Evolutionary conservation across 2,329 filamentous ascomycete species (phyloP).

Genomic region (Sclerotinia spermophila): DNA sequence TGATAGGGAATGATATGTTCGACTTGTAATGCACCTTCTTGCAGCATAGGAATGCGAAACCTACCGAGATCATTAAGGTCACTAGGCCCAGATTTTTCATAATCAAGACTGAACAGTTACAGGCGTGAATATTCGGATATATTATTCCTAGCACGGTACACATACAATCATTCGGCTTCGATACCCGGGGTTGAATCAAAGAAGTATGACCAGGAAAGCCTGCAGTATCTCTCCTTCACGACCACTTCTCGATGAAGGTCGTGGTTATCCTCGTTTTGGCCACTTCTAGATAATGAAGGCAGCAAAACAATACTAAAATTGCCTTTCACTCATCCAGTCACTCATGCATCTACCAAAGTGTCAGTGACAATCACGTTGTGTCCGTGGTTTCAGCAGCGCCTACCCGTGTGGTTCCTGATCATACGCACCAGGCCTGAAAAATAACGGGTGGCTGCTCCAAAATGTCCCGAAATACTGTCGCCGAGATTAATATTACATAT

Average conservation of each 20-base stretch:
- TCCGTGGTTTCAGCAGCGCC: not conserved
- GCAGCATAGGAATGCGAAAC: not conserved
- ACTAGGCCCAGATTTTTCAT: not conserved
- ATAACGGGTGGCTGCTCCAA: slow-evolving; percentile 11
- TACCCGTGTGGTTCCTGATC: slow-evolving; percentile 6
- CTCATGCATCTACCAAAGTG: slow-evolving; percentile 5
- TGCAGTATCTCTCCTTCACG: not conserved
- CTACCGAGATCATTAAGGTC: not conserved
- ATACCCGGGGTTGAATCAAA: not conserved
- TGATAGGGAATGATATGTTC: not conserved
- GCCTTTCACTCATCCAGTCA: not conserved
- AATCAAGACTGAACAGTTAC: not conserved
- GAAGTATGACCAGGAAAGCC: not conserved
- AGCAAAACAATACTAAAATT: not conserved
- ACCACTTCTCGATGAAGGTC: not conserved
- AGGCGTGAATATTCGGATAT: not conserved
- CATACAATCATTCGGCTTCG: not conserved
- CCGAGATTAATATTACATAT: slow-evolving; percentile 5
- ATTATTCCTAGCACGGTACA: not conserved
- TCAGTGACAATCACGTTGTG: slow-evolving; percentile 19
- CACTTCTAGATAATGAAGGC: not conserved
- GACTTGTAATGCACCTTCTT: not conserved
- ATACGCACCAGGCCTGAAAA: slow-evolving; percentile 1
- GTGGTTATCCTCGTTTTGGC: not conserved
- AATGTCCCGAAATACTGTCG: slow-evolving; percentile 9